Conservation (phyloP, 1,284 basidiomycete genomes). For the Jaminaea rosea region DNA sequence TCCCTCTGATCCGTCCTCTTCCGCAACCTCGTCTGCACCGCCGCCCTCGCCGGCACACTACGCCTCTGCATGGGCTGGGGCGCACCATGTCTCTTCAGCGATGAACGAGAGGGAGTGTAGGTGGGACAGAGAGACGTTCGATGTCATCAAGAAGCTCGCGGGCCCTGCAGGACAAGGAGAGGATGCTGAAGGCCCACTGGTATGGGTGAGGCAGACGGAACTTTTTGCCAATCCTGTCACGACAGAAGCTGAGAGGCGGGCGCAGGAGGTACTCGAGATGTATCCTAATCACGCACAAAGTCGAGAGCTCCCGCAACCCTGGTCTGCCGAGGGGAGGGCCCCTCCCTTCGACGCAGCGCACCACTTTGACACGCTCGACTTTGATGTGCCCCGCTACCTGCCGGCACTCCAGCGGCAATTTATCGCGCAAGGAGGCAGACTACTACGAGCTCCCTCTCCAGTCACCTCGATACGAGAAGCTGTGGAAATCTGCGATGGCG, state of each 20-base stretch:
- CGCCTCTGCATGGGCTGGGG: slow-evolving; percentile 10
- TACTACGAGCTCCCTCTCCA: background rate
- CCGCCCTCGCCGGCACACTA: slow-evolving; percentile 1
- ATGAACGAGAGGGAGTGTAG: background rate
- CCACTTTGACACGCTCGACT: slow-evolving; percentile 25
- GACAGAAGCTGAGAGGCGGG: background rate
- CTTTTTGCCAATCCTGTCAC: background rate
- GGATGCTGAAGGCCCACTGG: slow-evolving; percentile 16
- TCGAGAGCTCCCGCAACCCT: background rate
- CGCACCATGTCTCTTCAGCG: slow-evolving; percentile 11
- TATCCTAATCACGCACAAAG: background rate
- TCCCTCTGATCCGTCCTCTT: background rate
- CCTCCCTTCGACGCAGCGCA: background rate
- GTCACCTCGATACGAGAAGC: too few species aligned
- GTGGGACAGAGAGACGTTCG: background rate
- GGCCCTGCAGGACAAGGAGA: slow-evolving; percentile 8
- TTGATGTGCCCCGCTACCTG: slow-evolving; percentile 34
- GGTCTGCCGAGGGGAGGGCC: background rate
- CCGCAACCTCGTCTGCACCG: background rate
- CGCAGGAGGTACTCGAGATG: background rate
- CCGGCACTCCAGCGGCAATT: slow-evolving; percentile 18
- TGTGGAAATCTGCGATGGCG: too few species aligned
- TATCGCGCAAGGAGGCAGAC: slow-evolving; percentile 19
- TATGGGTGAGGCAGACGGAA: slow-evolving; percentile 16
- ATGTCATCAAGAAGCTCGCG: slow-evolving; percentile 5